These are phyloP conservation scores for Ogataea ganodermae DNA, from an alignment of 805 yeast genomes.

Conservation along the genomic window DNA sequence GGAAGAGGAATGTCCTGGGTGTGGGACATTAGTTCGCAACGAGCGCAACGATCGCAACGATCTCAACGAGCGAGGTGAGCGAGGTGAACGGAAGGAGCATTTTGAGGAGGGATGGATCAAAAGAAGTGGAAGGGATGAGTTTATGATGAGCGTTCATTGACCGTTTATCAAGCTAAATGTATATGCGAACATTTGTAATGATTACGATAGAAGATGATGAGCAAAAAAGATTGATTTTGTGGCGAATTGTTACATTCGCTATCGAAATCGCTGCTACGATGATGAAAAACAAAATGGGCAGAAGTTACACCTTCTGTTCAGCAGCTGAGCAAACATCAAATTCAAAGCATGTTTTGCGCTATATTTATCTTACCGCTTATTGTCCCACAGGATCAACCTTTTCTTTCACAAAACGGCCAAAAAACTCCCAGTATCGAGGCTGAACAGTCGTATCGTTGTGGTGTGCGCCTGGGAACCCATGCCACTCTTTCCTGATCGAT, in stretches of 20 bases:
- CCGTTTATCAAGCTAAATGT: neutral
- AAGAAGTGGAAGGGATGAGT: conserved; percentile 1
- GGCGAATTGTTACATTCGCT: too few species aligned
- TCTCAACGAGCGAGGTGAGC: too few species aligned
- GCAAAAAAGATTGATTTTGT: neutral
- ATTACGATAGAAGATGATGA: neutral
- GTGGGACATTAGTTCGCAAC: conserved; percentile 38
- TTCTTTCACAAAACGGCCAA: conserved; percentile 54
- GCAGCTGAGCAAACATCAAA: too few species aligned
- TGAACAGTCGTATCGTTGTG: conserved; percentile 86
- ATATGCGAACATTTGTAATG: neutral
- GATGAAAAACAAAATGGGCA: too few species aligned
- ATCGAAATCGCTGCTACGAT: too few species aligned
- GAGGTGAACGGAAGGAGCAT: neutral
- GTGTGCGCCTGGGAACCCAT: conserved; percentile 57
- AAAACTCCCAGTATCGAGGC: conserved; percentile 74
- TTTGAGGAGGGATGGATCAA: neutral
- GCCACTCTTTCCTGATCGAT: conserved; percentile 51
- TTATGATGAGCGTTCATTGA: neutral
- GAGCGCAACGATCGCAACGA: neutral
- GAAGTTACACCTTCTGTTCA: too few species aligned
- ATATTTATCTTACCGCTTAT: conserved; percentile 4
- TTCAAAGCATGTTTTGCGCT: too few species aligned
- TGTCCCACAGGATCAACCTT: conserved; percentile 42
- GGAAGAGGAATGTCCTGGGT: conserved; percentile 81